Percentiles rank a stretch among this genome's conserved stretches.
Conservation (phyloP, 129 eudicot genomes). For the Apium graveolens region DNA sequence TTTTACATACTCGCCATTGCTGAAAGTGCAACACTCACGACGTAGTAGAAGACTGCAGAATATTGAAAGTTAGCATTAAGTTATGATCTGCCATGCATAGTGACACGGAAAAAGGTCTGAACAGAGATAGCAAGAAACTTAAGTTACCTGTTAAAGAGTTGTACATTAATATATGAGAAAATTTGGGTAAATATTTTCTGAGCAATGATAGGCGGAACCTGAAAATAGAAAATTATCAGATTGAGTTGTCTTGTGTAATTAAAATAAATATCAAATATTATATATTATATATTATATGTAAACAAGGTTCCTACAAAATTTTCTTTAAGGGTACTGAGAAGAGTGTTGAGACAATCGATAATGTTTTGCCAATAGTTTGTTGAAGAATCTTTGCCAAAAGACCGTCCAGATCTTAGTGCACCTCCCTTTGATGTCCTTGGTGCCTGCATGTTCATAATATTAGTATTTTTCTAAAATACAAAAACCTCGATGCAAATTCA, state of each 20-base stretch:
- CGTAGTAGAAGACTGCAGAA: conserved; percentile 71
- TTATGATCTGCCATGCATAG: background rate
- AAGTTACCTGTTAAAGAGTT: conserved; percentile 77
- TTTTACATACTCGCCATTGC: conserved; percentile 91
- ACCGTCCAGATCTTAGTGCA: conserved; percentile 71
- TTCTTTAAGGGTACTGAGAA: conserved; percentile 70
- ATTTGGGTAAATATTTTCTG: conserved; percentile 82
- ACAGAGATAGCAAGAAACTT: background rate
- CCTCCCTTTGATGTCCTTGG: conserved; percentile 85
- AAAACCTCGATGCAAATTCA: background rate
- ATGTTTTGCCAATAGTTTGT: conserved; percentile 83
- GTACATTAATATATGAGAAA: conserved; percentile 82
- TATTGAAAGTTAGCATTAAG: background rate
- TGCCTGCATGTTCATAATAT: conserved; percentile 40
- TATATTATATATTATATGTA: background rate
- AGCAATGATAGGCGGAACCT: conserved; percentile 89
- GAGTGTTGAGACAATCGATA: conserved; percentile 71
- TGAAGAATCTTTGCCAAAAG: conserved; percentile 70
- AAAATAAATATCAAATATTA: background rate
- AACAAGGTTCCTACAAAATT: conserved; percentile 54
- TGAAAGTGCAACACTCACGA: conserved; percentile 91
- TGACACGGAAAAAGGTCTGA: background rate
- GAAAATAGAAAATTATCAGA: conserved; percentile 25
- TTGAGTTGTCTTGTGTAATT: background rate
- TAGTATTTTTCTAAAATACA: background rate